phyloP scores from a whole-genome alignment of 331 rosid species.

The Pyracantha coccinea region DNA sequence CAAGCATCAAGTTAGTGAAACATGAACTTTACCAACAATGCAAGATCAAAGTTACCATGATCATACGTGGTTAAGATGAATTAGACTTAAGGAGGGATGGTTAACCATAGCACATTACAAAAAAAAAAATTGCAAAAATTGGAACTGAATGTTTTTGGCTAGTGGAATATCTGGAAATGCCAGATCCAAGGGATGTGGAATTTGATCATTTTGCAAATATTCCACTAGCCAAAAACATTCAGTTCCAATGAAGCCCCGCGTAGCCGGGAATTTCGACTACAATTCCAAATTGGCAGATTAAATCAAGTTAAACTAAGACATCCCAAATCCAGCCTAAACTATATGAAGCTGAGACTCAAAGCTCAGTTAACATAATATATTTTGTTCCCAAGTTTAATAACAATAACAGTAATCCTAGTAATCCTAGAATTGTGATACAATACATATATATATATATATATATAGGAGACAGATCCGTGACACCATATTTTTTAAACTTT shows the following conservation, averaged over 20 bases:
- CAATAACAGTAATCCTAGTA: no score
- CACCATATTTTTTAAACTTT: no score
- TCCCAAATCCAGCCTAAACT: not conserved
- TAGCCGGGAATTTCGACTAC: not conserved
- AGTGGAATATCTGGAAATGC: not conserved
- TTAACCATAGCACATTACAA: not conserved
- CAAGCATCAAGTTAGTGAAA: slow-evolving; percentile 18
- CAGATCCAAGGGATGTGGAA: not conserved
- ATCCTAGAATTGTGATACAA: no score
- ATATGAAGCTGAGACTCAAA: not conserved
- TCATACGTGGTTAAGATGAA: not conserved
- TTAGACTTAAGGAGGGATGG: not conserved
- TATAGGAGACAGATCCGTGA: no score
- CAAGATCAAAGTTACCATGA: no score
- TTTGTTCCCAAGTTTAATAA: no score
- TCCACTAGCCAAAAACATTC: not conserved
- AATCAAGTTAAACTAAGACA: no score
- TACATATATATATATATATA: no score
- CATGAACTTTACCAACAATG: not conserved
- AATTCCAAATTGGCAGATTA: not conserved
- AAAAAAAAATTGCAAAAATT: no score
- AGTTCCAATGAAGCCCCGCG: not conserved
- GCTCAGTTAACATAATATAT: no score
- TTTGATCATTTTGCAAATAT: no score
- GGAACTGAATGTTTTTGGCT: not conserved